Evolutionary conservation across 2,329 filamentous ascomycete species (phyloP), one percentile per base, ranked within the genome.

Genomic region (Fusarium duplospermum): DNA sequence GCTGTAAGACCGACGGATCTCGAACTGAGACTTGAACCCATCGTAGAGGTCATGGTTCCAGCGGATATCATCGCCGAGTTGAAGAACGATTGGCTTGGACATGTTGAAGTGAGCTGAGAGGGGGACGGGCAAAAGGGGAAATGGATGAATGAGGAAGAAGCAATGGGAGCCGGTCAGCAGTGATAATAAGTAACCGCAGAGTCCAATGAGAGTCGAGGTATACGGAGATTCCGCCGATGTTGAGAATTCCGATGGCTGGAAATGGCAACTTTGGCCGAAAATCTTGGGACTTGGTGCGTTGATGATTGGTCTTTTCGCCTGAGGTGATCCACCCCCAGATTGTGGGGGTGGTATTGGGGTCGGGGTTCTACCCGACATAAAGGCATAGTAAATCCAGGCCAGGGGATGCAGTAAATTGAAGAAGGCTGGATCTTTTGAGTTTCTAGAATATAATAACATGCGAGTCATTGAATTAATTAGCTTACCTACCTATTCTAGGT

Each of bases 11-110:
- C 77, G 70, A 22, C 69, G 69, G 20, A 78, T 77, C 35, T 78
- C 77, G 6, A 78, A 78, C 29, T 76, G 72, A 27, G 66, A 64
- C 27, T 72, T 71, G 52, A 78, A 78, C 31, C 68, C 67, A 6
- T 66, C 52, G 62, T 78, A 74, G 11, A 77, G 70, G n/a, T 77
- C 70, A 50, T 77, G 76, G 60, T 78, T 78, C 77, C 77, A 78
- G 52, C 69, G 67, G 14, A 78, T 78, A 27, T 78, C 77, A 42
- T 78, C 76, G 45, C 77, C 77, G 63, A 78, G 75, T n/a, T 78
- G 77, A 14, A 78, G 70, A 18, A 78, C 77, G n/a, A 77, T 76
- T 38, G 77, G 77, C 27, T 77, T 78, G 13, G 72, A 47, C 76
- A 78, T 78, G 52, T 59, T 71, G 61, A 18, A 10, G 20, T 29